Conservation (phyloP, 1,139 yeast genomes). For the Debaryomycetaceae sp. region DNA sequence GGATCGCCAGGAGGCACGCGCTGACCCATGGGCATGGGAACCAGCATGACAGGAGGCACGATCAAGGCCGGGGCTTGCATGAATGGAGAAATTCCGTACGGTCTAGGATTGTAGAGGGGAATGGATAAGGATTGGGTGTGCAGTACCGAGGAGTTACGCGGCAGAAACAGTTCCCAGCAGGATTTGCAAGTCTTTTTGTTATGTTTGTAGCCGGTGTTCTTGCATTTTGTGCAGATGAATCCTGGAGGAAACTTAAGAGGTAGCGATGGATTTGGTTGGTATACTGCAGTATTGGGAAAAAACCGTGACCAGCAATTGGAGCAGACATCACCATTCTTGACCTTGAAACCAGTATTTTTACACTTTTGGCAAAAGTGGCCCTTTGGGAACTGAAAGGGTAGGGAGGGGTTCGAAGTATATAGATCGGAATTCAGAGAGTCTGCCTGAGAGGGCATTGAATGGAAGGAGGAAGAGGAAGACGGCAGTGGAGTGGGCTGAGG, state of each 20-base stretch:
- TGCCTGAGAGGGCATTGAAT: too few relatives aligned
- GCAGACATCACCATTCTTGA: slow-evolving; percentile 20
- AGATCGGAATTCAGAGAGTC: slow-evolving; percentile 2
- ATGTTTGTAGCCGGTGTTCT: slow-evolving; percentile 66
- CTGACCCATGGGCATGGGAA: slow-evolving; percentile 13
- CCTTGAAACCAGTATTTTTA: slow-evolving; percentile 29
- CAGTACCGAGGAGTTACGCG: slow-evolving; percentile 15
- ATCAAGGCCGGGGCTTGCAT: not conserved
- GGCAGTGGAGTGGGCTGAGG: slow-evolving; percentile 1
- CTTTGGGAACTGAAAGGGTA: slow-evolving; percentile 47
- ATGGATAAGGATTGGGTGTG: not conserved
- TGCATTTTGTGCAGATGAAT: slow-evolving; percentile 57
- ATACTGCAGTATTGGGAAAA: slow-evolving; percentile 19
- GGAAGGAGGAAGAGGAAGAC: too few relatives aligned
- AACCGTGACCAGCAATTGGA: slow-evolving; percentile 25
- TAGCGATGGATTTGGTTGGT: slow-evolving; percentile 29
- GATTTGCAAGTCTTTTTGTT: slow-evolving; percentile 59
- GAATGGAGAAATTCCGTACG: not conserved
- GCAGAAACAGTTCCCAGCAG: slow-evolving; percentile 63
- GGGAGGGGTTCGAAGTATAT: slow-evolving; percentile 11
- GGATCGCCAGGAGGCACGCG: slow-evolving; percentile 76
- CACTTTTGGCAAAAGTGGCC: slow-evolving; percentile 29
- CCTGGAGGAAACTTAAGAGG: slow-evolving; percentile 47
- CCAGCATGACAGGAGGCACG: too few relatives aligned
- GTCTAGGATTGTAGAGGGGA: slow-evolving; percentile 1